Evolutionary conservation across 2,329 filamentous ascomycete genomes (phyloP).

Genomic region (Colletotrichum somersetense): DNA sequence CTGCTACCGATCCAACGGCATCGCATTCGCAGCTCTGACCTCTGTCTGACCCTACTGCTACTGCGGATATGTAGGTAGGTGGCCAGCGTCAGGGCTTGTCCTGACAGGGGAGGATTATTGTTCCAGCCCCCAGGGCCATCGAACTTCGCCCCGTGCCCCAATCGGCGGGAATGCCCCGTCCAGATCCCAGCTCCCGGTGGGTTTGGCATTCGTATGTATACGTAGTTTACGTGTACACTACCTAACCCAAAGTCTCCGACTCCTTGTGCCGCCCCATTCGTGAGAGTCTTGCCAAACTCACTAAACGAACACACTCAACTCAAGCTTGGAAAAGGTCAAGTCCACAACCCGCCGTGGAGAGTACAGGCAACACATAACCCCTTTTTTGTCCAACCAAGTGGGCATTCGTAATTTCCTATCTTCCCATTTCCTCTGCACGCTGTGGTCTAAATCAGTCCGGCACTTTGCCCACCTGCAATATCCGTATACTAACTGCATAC

Average conservation of each 20-base stretch:
- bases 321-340: neutral
- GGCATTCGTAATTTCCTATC: neutral
- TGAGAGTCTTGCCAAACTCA: neutral
- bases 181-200: neutral
- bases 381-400: neutral
- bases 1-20: neutral
- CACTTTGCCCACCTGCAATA: neutral
- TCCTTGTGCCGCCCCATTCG: neutral
- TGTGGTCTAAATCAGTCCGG: neutral
- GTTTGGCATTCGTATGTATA: slow-evolving; percentile 5
- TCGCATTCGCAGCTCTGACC: neutral
- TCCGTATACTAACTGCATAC: too few relatives aligned
- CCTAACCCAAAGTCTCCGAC: neutral
- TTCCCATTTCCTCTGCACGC: neutral
- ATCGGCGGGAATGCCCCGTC: slow-evolving; percentile 14
- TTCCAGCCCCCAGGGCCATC: slow-evolving; percentile 11
- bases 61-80: too few relatives aligned
- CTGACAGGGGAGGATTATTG: neutral
- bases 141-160: slow-evolving; percentile 15
- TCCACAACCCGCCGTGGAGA: neutral
- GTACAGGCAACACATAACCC: neutral
- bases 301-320: neutral
- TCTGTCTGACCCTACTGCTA: too few relatives aligned
- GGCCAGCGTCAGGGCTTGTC: slow-evolving; percentile 3
- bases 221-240: neutral